Evolutionary conservation across 441 rosid genomes (phyloP), one percentile per base, ranked within the genome.

Genomic region (Syzygium malaccense): DNA sequence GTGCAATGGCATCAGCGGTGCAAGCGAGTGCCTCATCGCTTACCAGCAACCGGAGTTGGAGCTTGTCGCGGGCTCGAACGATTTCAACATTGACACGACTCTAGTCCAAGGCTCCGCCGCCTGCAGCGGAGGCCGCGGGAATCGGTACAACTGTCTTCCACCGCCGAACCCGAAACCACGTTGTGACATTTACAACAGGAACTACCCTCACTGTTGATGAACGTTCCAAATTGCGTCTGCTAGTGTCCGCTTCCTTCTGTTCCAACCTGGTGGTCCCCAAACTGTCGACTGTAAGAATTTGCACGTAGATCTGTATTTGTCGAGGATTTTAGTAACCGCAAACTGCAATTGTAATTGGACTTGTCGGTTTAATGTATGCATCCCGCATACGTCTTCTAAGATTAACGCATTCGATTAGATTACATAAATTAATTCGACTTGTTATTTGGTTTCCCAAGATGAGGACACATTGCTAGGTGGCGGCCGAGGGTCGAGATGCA

Each of bases 121-220:
- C 1, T 55, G 60, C 23, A 0, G 2, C 23, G 23, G 60, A 56
- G 1, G 5, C 26, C 0, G 4, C 2, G 1, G 1, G 4, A 41
- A 41, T 4, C 28, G 60, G n/a, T 57, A 23, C n/a, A 8, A 12
- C 2, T 57, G 60, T 26, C 1, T 1, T 62, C 11, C 37, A 64
- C 10, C 5, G 20, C 71, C 11, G 5, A 7, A 7, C 71, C 0
- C 0, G 33, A 6, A 4, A 62, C 10, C 19, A n/a, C 3, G 3
- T 14, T 64, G 6, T 32, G 23, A 17, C 75, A 0, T 4, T 0
- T 2, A 4, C 30, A 4, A 0, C 6, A 64, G 75, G 75, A 2
- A 0, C 75, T 0, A 9, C 37, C 12, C 6, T 64, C 23, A 1
- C 6, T 0, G 6, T 17, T 7, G 75, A 66, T 66, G 41, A 66